Conservation (phyloP, 1,284 basidiomycete species). For the Apiotrichum gracile region DNA sequence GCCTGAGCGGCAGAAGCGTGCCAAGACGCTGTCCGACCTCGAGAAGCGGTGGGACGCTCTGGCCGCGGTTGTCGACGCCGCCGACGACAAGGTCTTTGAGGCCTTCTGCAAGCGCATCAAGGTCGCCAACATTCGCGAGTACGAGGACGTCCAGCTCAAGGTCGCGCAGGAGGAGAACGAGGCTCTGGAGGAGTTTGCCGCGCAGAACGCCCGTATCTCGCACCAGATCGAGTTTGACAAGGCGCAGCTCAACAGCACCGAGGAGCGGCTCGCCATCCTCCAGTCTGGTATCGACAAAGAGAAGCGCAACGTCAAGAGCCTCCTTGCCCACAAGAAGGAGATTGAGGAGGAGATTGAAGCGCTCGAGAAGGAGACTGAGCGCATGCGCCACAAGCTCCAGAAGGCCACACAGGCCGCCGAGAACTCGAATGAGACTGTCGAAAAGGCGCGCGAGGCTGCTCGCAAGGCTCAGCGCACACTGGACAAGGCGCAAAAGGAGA, state of each 20-base stretch:
- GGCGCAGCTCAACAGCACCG: conserved; percentile 61
- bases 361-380: conserved; percentile 57
- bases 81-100: conserved; percentile 74
- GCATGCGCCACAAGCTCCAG: conserved; percentile 58
- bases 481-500: conserved; percentile 85
- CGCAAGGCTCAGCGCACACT: conserved; percentile 66
- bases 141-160: conserved; percentile 86
- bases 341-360: conserved; percentile 62
- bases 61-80: conserved; percentile 60
- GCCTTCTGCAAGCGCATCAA: conserved; percentile 76
- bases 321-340: conserved; percentile 55
- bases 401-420: conserved; percentile 50
- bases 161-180: conserved; percentile 80
- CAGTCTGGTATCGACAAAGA: conserved; percentile 57
- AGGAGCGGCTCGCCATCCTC: conserved; percentile 60
- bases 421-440: conserved; percentile 53
- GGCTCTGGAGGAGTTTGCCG: conserved; percentile 74
- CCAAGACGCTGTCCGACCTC: conserved; percentile 52
- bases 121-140: conserved; percentile 81
- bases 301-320: conserved; percentile 53
- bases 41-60: conserved; percentile 57
- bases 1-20: conserved; percentile 63
- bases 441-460: conserved; percentile 67
- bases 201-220: conserved; percentile 76
- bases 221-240: conserved; percentile 81